Conservation (phyloP, 1,139 yeast genomes). For the Ogataea hybrid region DNA sequence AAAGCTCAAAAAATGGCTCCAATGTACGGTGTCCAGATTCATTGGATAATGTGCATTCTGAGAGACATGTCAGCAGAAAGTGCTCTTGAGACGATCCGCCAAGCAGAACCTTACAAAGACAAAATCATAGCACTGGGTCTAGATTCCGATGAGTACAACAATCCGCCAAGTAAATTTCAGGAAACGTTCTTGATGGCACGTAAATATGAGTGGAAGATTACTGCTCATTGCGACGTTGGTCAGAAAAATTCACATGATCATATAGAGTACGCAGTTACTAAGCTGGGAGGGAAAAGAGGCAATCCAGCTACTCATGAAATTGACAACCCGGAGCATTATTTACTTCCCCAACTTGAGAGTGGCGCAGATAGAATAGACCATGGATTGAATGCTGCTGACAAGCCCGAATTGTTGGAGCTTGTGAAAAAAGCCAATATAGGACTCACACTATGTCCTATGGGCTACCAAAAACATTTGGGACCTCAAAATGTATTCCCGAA, state of each 20-base stretch:
- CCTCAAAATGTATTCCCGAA: slow-evolving; percentile 52
- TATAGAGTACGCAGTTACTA: slow-evolving; percentile 15
- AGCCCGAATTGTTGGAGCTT: slow-evolving; percentile 48
- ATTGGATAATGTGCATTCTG: slow-evolving; percentile 60
- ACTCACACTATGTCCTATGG: slow-evolving; percentile 66
- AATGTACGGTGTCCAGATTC: slow-evolving; percentile 13
- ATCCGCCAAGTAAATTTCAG: slow-evolving; percentile 55
- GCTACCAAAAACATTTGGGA: slow-evolving; percentile 60
- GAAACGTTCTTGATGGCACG: slow-evolving; percentile 37
- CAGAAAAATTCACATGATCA: slow-evolving; percentile 16
- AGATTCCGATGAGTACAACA: slow-evolving; percentile 66
- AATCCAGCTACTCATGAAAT: slow-evolving; percentile 12
- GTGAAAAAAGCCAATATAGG: slow-evolving; percentile 44
- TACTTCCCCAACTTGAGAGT: slow-evolving; percentile 35
- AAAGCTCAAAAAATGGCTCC: slow-evolving; percentile 14
- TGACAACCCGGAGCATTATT: slow-evolving; percentile 16
- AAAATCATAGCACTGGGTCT: slow-evolving; percentile 53
- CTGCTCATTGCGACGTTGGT: slow-evolving; percentile 82
- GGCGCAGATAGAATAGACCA: slow-evolving; percentile 65
- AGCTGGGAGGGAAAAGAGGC: slow-evolving; percentile 15
- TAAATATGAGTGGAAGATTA: slow-evolving; percentile 41
- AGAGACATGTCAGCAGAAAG: slow-evolving; percentile 62
- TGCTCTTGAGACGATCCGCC: slow-evolving; percentile 48
- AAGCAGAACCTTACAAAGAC: slow-evolving; percentile 13
- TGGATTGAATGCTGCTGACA: slow-evolving; percentile 58